A percentile compares a stretch with the other conserved stretches of the same genome.
phyloP scores from a whole-genome alignment of 1,284 basidiomycete species.

The Cryptococcus amylolentus region DNA sequence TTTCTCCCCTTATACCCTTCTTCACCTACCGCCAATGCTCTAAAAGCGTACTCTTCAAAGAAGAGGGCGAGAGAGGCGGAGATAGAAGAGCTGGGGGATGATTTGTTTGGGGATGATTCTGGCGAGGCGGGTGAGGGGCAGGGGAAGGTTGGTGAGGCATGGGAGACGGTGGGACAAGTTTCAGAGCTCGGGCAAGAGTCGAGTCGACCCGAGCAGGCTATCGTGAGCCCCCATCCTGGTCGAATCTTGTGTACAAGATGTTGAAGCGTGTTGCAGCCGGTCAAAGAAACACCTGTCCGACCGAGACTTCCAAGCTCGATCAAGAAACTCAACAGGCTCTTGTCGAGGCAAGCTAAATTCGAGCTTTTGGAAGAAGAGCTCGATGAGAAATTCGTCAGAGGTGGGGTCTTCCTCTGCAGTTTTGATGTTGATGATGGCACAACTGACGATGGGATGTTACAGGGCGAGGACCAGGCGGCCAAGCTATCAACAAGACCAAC shows the following conservation, averaged over 20 bases:
- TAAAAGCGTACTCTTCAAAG: not conserved
- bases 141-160: not conserved
- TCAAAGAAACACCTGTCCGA: conserved; percentile 8
- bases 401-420: conserved; percentile 20
- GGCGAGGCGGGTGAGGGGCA: not conserved
- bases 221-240: not conserved
- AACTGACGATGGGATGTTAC: not conserved
- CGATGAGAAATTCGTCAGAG: conserved; percentile 47
- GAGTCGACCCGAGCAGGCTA: not conserved
- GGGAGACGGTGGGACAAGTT: not conserved
- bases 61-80: not conserved
- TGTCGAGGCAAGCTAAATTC: conserved; percentile 24
- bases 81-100: not conserved
- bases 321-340: conserved; percentile 40
- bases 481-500: conserved; percentile 52
- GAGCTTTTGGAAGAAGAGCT: conserved; percentile 44
- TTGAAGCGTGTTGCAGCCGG: not conserved
- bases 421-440: not conserved
- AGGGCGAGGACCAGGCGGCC: conserved; percentile 52
- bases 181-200: not conserved
- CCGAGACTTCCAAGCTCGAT: conserved; percentile 33
- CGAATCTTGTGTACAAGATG: not conserved
- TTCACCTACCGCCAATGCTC: too few species aligned
- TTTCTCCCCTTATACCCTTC: too few species aligned
- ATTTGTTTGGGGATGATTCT: conserved; percentile 2